A percentile compares a stretch with the other conserved stretches of the same genome.
These are phyloP conservation scores for Pythium monospermum DNA, from an alignment of 352 stramenopile species.

Conservation along the genomic window DNA sequence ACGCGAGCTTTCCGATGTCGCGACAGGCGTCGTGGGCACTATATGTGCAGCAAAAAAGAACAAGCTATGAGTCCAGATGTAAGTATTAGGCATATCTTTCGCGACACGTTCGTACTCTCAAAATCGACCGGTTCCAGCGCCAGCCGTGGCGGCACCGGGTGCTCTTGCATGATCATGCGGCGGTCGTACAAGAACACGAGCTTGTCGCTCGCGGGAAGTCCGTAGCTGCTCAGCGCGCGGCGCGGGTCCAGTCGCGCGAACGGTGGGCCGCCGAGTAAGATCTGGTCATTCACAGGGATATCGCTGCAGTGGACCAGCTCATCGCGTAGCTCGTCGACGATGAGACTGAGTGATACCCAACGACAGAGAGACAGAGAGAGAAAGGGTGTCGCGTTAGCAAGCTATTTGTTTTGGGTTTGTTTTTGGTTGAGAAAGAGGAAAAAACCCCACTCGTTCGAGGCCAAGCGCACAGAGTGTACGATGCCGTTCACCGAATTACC, in stretches of 20 bases:
- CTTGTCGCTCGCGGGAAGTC: constrained; percentile 49
- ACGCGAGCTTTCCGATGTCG: constrained; percentile 59
- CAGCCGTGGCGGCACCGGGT: constrained; percentile 25
- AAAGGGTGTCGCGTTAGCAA: not conserved
- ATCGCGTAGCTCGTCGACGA: constrained; percentile 64
- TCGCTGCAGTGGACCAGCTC: constrained; percentile 51
- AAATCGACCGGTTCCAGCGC: constrained; percentile 42
- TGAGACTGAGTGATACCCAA: constrained; percentile 32
- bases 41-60: no score
- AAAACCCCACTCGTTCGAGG: constrained; percentile 40
- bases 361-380: not conserved
- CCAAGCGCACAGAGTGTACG: constrained; percentile 20
- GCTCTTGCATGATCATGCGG: constrained; percentile 68
- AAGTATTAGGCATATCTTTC: no score
- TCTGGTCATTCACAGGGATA: constrained; percentile 66
- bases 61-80: no score
- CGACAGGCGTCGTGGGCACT: constrained; percentile 52
- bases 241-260: constrained; percentile 72
- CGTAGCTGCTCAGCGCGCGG: constrained; percentile 63
- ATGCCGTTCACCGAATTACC: constrained; percentile 25
- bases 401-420: not conserved
- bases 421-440: not conserved
- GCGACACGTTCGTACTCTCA: constrained; percentile 18
- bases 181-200: constrained; percentile 81
- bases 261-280: constrained; percentile 71